Percentiles rank a stretch among this genome's conserved stretches.
phyloP scores from a whole-genome alignment of 768 basidiomycete genomes.

The Artomyces pyxidatus region DNA sequence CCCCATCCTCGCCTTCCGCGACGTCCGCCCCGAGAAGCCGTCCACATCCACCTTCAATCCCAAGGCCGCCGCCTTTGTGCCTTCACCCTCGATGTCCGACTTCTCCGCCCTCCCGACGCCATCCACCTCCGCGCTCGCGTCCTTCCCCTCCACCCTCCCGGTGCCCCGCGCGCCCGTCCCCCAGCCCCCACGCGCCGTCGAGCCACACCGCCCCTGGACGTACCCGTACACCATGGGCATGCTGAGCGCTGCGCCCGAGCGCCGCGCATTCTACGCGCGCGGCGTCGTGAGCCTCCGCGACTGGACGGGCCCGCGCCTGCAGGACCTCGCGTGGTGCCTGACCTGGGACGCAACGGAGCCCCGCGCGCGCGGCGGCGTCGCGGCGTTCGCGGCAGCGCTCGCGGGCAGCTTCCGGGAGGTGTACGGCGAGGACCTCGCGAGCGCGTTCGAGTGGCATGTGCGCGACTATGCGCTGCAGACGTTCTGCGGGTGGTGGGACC shows the following conservation, averaged over 20 bases:
- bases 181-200: not conserved
- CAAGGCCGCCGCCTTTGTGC: not conserved
- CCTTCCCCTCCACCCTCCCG: not conserved
- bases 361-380: not conserved
- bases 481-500: slow-evolving; percentile 2
- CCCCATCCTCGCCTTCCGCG: not conserved
- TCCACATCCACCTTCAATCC: not conserved
- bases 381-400: not conserved
- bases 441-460: not conserved
- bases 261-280: not conserved
- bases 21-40: not conserved
- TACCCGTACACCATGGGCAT: not conserved
- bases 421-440: not conserved
- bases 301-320: slow-evolving; percentile 1
- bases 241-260: not conserved
- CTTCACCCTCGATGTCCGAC: not conserved
- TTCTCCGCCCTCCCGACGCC: not conserved
- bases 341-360: not conserved
- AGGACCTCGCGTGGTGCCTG: slow-evolving; percentile 7
- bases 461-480: slow-evolving; percentile 1
- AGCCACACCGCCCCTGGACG: not conserved
- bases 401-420: not conserved
- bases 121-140: not conserved
- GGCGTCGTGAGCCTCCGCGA: slow-evolving; percentile 1
- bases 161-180: not conserved